Percentiles rank a stretch among this genome's conserved stretches.
Conservation (phyloP, 345 rosid genomes). For the Trapa bicornis region DNA sequence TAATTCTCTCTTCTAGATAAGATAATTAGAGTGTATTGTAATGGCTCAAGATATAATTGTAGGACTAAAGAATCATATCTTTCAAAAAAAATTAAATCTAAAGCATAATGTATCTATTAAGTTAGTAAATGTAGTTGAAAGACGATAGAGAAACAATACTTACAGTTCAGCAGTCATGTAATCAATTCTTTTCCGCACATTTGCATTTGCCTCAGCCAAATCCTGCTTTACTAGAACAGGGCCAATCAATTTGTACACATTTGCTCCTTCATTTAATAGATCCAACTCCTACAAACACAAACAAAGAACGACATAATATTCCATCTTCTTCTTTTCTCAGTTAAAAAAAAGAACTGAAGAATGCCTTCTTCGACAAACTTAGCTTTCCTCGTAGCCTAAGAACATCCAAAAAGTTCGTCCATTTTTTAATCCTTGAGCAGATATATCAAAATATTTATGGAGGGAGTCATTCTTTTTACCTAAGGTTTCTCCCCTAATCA, state of each 20-base stretch:
- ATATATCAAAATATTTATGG: background rate
- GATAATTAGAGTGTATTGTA: background rate
- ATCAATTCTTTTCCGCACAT: conserved; percentile 85
- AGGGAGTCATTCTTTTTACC: background rate
- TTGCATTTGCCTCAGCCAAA: conserved; percentile 93
- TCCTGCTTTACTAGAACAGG: conserved; percentile 97
- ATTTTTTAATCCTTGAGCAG: background rate
- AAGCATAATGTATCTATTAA: background rate
- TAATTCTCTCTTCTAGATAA: background rate
- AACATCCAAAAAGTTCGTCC: background rate
- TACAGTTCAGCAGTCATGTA: conserved; percentile 90
- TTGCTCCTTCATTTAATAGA: conserved; percentile 74
- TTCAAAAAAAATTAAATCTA: background rate
- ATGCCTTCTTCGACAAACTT: background rate
- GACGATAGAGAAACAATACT: conserved; percentile 7
- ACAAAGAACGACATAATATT: background rate
- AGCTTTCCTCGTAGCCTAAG: background rate
- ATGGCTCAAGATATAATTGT: background rate
- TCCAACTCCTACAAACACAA: conserved; percentile 58
- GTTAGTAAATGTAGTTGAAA: background rate
- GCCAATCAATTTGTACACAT: conserved; percentile 88
- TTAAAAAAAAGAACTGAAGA: background rate
- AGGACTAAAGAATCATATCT: background rate
- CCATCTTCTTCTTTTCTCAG: background rate
- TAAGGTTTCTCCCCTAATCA: background rate